phyloP scores from a whole-genome alignment of 1,139 yeast genomes.

The Debaryomyces psychrophilus region DNA sequence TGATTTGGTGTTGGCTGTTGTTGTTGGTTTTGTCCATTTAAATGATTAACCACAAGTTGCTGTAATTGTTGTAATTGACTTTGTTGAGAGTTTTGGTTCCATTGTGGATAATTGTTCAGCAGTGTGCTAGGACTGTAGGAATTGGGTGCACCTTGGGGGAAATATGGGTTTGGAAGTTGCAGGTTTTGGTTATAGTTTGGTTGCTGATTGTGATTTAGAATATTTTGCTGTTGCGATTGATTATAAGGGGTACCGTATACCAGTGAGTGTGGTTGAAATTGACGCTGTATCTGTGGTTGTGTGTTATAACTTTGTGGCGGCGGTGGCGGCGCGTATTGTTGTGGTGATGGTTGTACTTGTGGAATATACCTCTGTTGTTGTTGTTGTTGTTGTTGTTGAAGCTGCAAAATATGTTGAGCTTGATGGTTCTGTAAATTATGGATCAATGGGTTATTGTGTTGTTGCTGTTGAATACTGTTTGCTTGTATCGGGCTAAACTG shows the following conservation, averaged over 20 bases:
- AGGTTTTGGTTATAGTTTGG: constrained; percentile 3
- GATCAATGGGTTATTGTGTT: constrained; percentile 9
- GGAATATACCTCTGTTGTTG: constrained; percentile 9
- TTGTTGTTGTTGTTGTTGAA: constrained; percentile 7
- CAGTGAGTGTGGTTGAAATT: constrained; percentile 2
- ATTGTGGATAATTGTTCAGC: constrained; percentile 12
- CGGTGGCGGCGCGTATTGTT: constrained; percentile 13
- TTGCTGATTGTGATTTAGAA: constrained; percentile 17
- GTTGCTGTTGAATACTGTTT: constrained; percentile 1
- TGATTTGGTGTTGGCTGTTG: constrained; percentile 1
- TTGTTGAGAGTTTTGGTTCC: constrained; percentile 14
- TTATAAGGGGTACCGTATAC: constrained; percentile 13
- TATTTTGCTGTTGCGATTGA: constrained; percentile 20
- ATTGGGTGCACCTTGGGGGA: constrained; percentile 13
- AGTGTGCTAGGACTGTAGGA: constrained; percentile 3
- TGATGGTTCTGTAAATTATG: constrained; percentile 11
- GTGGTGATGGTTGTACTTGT: constrained; percentile 2
- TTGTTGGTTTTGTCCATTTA: constrained; percentile 13
- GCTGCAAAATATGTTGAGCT: constrained; percentile 14
- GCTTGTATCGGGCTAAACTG: constrained; percentile 14
- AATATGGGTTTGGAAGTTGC: constrained; percentile 12
- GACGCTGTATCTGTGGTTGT: constrained; percentile 11
- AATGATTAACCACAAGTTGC: constrained; percentile 17
- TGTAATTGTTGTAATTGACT: constrained; percentile 22
- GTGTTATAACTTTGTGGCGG: constrained; percentile 8